phyloP scores from a whole-genome alignment of 306 rosid genomes.

The Nissolia schottii region DNA sequence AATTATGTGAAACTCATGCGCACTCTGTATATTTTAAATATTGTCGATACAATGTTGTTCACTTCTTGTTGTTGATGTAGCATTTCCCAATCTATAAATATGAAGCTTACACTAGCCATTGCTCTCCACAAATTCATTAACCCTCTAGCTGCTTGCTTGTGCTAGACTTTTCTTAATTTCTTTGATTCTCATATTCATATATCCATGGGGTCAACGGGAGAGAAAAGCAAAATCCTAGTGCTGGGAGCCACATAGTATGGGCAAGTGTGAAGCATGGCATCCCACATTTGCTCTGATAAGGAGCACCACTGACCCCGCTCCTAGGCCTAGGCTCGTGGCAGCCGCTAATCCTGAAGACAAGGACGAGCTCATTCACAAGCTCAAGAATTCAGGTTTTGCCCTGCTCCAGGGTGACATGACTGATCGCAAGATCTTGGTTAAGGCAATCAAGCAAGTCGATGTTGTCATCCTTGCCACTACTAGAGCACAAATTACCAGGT shows the following conservation, averaged over 20 bases:
- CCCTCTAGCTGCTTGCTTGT: too few relatives aligned
- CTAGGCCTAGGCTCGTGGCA: not conserved
- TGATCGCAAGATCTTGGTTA: conserved; percentile 27
- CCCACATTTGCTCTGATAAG: conserved; percentile 39
- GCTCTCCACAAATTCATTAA: too few relatives aligned
- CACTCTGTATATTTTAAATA: too few relatives aligned
- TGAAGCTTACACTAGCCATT: too few relatives aligned
- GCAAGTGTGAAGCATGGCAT: conserved; percentile 39
- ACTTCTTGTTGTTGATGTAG: too few relatives aligned
- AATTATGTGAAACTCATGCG: too few relatives aligned
- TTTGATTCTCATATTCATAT: too few relatives aligned
- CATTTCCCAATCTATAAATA: too few relatives aligned
- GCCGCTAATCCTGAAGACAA: conserved; percentile 40
- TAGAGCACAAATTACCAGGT: conserved; percentile 19
- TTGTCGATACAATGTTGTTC: too few relatives aligned
- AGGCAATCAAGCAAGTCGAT: conserved; percentile 44
- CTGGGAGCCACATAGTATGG: conserved; percentile 37
- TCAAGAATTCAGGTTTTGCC: too few relatives aligned
- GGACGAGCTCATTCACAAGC: conserved; percentile 25
- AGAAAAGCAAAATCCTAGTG: conserved; percentile 30
- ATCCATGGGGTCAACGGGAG: too few relatives aligned
- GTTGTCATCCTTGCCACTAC: conserved; percentile 32
- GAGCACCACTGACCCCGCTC: not conserved
- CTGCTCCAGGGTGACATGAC: conserved; percentile 37
- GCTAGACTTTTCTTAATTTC: too few relatives aligned